These are phyloP conservation scores for Mortierella polycephala DNA, from an alignment of 371 early-diverging fungal species.

Conservation along the genomic window DNA sequence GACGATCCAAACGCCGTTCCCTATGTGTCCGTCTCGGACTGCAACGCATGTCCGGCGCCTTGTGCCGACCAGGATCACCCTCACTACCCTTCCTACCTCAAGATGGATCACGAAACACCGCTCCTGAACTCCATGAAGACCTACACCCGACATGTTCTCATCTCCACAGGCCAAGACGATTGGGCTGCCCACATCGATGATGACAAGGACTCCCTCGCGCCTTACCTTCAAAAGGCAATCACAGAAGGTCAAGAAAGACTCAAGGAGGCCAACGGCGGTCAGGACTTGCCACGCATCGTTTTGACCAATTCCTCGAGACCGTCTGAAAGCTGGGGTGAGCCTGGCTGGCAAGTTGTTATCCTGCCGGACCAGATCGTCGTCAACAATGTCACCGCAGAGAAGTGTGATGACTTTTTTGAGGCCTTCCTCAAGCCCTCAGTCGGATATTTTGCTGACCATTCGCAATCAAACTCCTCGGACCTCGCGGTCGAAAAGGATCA, in stretches of 20 bases:
- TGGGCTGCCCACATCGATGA: constrained; percentile 75
- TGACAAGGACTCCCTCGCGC: constrained; percentile 60
- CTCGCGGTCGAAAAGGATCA: constrained; percentile 33
- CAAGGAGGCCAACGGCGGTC: constrained; percentile 22
- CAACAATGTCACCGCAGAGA: constrained; percentile 61
- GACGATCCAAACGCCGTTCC: constrained; percentile 20
- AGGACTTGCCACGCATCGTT: constrained; percentile 46
- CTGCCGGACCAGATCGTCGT: constrained; percentile 69
- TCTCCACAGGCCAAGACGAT: constrained; percentile 69
- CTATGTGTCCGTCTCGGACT: constrained; percentile 46
- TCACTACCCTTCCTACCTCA: constrained; percentile 71
- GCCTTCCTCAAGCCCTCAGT: constrained; percentile 59
- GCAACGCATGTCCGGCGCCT: constrained; percentile 58
- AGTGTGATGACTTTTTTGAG: constrained; percentile 61
- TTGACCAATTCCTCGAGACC: constrained; percentile 63
- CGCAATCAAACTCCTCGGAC: not conserved
- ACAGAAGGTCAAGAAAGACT: constrained; percentile 31
- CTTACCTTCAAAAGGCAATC: constrained; percentile 33
- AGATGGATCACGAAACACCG: constrained; percentile 65
- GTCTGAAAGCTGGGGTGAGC: constrained; percentile 33
- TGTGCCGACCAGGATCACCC: constrained; percentile 66
- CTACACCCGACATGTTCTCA: constrained; percentile 76
- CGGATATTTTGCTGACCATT: constrained; percentile 9
- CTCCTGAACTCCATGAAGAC: constrained; percentile 76
- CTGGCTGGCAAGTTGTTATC: constrained; percentile 57